Conservation (phyloP, 2,329 filamentous ascomycete species). For the Aureobasidium melanogenum region DNA sequence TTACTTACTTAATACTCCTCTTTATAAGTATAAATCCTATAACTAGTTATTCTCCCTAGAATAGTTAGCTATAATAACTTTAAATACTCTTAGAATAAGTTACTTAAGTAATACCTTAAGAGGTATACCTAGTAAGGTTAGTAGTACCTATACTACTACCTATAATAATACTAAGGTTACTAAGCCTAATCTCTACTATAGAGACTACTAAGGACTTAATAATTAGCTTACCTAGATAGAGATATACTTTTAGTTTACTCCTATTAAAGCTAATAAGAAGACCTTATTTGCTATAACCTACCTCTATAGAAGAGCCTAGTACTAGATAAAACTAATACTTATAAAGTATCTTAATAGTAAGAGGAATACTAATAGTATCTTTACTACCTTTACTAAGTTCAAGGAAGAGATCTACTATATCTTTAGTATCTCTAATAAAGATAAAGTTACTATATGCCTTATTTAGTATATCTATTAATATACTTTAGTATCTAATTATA, state of each 20-base stretch:
- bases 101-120: not conserved
- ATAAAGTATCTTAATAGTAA: not conserved
- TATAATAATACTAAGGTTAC: not conserved
- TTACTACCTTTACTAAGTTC: not conserved
- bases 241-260: not conserved
- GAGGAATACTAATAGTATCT: not conserved
- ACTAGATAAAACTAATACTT: slow-evolving; percentile 3
- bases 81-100: not conserved
- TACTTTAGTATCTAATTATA: too few relatives aligned
- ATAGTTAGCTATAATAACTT: not conserved
- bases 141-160: too few relatives aligned
- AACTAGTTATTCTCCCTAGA: not conserved
- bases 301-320: not conserved
- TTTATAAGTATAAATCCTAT: not conserved
- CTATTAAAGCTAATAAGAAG: not conserved
- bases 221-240: not conserved
- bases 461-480: too few relatives aligned
- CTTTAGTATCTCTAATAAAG: too few relatives aligned
- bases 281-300: not conserved
- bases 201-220: not conserved
- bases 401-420: too few relatives aligned
- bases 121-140: not conserved
- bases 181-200: slow-evolving; percentile 1
- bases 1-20: not conserved
- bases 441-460: too few relatives aligned